A percentile compares a stretch with the other conserved stretches of the same genome.
phyloP scores from a whole-genome alignment of 2,329 filamentous ascomycete genomes.

The Apiospora kogelbergensis region DNA sequence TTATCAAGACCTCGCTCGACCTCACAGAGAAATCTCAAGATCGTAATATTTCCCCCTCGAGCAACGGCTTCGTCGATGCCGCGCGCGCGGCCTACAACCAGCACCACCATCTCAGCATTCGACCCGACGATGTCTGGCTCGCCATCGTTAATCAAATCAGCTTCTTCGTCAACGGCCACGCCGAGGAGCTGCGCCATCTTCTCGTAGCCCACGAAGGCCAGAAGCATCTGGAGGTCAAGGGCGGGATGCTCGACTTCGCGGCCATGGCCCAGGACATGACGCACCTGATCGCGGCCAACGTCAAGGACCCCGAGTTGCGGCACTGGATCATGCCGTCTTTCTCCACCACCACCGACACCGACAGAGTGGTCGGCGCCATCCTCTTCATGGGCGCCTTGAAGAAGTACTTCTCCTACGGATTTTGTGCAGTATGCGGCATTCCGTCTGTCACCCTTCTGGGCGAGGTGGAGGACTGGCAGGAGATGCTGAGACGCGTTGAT shows the following conservation, averaged over 20 bases:
- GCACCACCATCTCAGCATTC: background rate
- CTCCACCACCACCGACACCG: conserved; percentile 46
- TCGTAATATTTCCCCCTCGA: background rate
- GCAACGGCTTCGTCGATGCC: background rate
- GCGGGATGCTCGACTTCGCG: conserved; percentile 12
- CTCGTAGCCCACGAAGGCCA: conserved; percentile 44
- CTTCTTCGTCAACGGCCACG: conserved; percentile 45
- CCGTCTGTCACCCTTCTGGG: background rate
- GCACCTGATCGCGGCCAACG: conserved; percentile 9
- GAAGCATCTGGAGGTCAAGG: conserved; percentile 20
- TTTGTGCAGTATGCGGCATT: background rate
- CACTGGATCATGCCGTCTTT: conserved; percentile 53
- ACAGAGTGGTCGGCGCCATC: conserved; percentile 42
- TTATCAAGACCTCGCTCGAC: background rate
- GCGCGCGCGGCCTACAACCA: background rate
- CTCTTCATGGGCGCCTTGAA: conserved; percentile 53
- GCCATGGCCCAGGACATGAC: conserved; percentile 26
- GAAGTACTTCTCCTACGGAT: conserved; percentile 28
- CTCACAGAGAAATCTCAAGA: background rate
- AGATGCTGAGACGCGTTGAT: no score
- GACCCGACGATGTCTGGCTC: conserved; percentile 50
- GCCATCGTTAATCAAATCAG: conserved; percentile 49
- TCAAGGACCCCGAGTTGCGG: conserved; percentile 25
- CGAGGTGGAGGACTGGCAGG: background rate
- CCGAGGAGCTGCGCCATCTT: conserved; percentile 40